Evolutionary conservation across 2,329 filamentous ascomycete genomes (phyloP).

Genomic region (Leptographium procerum): DNA sequence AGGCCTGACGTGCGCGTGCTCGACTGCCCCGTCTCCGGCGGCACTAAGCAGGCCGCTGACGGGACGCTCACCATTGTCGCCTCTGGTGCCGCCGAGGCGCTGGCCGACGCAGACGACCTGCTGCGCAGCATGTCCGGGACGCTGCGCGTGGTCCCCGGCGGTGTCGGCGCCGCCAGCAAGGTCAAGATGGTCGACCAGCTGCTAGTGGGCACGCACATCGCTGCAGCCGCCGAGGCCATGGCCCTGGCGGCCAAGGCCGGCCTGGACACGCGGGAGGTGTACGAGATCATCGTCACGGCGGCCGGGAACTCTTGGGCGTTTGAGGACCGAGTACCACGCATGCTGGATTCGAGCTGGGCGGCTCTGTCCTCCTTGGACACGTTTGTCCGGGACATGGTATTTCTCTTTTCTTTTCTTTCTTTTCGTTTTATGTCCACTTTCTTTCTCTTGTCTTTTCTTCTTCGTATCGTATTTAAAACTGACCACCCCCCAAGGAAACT

Average conservation of each 20-base stretch:
- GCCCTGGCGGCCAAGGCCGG: conserved; percentile 37
- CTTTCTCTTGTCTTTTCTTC: too few relatives aligned
- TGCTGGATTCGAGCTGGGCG: conserved; percentile 37
- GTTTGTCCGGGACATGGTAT: conserved; percentile 3
- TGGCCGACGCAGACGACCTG: conserved; percentile 44
- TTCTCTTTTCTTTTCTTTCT: not conserved
- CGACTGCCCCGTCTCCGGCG: conserved; percentile 62
- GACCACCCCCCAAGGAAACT: not conserved
- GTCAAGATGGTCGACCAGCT: conserved; percentile 44
- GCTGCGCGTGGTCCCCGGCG: conserved; percentile 38
- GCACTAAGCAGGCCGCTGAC: conserved; percentile 16
- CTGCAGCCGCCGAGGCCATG: conserved; percentile 39
- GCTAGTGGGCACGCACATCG: conserved; percentile 38
- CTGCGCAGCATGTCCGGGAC: conserved; percentile 63
- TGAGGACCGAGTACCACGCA: conserved; percentile 41
- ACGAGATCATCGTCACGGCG: conserved; percentile 18
- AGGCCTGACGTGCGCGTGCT: conserved; percentile 54
- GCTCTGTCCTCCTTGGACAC: conserved; percentile 22
- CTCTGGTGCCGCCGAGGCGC: conserved; percentile 31
- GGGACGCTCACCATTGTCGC: conserved; percentile 40
- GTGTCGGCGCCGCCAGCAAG: conserved; percentile 38
- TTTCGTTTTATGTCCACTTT: not conserved
- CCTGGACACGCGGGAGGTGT: conserved; percentile 26
- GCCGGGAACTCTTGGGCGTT: conserved; percentile 39
- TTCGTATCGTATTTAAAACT: too few relatives aligned